These are phyloP conservation scores for Chlorella variabilis DNA, from an alignment of 163 green algal genomes.

Conservation along the genomic window DNA sequence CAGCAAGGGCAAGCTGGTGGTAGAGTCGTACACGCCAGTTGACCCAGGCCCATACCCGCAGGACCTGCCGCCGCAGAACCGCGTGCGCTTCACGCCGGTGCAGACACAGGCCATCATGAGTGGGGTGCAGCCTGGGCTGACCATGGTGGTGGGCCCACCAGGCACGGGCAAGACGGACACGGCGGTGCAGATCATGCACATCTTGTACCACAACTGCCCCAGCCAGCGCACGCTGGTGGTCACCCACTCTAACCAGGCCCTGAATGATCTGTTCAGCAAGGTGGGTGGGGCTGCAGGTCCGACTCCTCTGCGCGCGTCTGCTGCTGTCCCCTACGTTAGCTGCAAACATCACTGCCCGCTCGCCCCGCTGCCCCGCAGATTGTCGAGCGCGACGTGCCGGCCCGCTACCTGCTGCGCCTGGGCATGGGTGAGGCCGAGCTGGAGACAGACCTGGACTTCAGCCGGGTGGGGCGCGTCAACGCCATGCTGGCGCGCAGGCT, in stretches of 20 bases:
- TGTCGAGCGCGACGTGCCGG: slow-evolving; percentile 90
- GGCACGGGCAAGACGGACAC: slow-evolving; percentile 99
- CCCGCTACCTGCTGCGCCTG: slow-evolving; percentile 95
- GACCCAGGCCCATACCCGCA: slow-evolving; percentile 91
- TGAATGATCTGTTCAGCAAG: slow-evolving; percentile 93
- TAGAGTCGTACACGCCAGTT: slow-evolving; percentile 78
- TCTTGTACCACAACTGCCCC: slow-evolving; percentile 96
- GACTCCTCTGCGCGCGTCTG: no score
- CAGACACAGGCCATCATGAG: slow-evolving; percentile 84
- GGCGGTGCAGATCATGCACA: slow-evolving; percentile 93
- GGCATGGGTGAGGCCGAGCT: slow-evolving; percentile 96
- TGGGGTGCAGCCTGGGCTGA: slow-evolving; percentile 93
- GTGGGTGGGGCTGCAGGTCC: background rate
- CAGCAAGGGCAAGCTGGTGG: slow-evolving; percentile 52
- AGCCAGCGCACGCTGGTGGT: slow-evolving; percentile 94
- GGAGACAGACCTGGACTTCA: slow-evolving; percentile 92
- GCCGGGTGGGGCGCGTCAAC: slow-evolving; percentile 89
- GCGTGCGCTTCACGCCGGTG: slow-evolving; percentile 92
- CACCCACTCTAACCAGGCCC: slow-evolving; percentile 95
- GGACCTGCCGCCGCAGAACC: slow-evolving; percentile 82
- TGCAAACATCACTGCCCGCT: background rate
- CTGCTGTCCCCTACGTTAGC: background rate
- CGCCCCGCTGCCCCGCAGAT: slow-evolving; percentile 64
- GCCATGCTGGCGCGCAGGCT: slow-evolving; percentile 91
- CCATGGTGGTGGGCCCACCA: slow-evolving; percentile 96